phyloP scores from a whole-genome alignment of 164 flowering plant genomes.

The Liquidambar formosana region DNA sequence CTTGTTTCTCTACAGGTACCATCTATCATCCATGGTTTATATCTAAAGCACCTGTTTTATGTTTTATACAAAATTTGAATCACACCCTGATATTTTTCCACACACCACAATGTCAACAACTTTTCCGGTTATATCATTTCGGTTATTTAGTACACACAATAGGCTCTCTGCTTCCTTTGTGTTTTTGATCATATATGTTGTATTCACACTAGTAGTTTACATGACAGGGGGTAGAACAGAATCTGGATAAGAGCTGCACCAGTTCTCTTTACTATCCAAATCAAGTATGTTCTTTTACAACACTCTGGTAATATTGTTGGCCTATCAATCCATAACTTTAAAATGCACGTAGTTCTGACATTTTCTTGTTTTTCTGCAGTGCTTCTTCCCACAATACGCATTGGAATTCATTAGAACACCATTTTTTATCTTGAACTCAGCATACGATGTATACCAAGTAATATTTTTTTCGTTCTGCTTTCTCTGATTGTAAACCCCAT shows the following conservation, averaged over 20 bases:
- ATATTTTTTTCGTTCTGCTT: constrained; percentile 8
- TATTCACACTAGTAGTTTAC: constrained; percentile 7
- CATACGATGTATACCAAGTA: constrained; percentile 90
- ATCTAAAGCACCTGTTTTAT: too few species aligned
- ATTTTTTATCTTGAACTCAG: constrained; percentile 79
- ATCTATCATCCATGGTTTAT: too few species aligned
- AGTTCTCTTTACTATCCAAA: constrained; percentile 37
- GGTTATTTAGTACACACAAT: background rate
- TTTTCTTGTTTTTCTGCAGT: constrained; percentile 46
- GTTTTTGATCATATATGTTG: background rate
- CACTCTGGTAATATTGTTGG: background rate
- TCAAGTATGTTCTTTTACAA: constrained; percentile 41
- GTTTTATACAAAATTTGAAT: too few species aligned
- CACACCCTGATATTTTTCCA: too few species aligned
- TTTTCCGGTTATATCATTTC: too few species aligned
- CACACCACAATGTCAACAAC: too few species aligned
- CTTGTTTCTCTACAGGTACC: constrained; percentile 80
- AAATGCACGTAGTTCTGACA: constrained; percentile 1
- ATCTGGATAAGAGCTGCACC: constrained; percentile 66
- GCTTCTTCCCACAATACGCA: constrained; percentile 87
- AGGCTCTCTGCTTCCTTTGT: constrained; percentile 1
- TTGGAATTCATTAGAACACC: constrained; percentile 67
- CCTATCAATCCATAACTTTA: background rate
- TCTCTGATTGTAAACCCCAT: background rate
- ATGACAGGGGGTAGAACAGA: constrained; percentile 60